Base-by-base conservation (phyloP, 805 yeast species). In the Allodekkera sacchari region DNA sequence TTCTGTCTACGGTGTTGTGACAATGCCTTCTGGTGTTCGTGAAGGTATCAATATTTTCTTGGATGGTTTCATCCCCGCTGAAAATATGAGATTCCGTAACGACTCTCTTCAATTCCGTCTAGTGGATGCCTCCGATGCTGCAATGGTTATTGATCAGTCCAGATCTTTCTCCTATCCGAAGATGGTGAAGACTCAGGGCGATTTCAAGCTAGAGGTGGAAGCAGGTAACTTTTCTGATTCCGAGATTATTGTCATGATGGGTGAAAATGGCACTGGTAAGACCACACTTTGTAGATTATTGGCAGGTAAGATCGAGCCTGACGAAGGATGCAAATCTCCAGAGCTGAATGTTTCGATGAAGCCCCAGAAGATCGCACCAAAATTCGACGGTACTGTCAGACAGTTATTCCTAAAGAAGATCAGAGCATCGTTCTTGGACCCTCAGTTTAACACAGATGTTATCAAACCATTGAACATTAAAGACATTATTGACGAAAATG, bases 191-290 rank as follows among this genome's bases (percentile, higher is more conserved):
- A 87, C 96, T 27, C 89, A 88, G 68, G 98, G 98, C 54, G 96
- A 88, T 61, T 92, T 92, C 82, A 77, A 74, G 53, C 70, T 92
- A 57, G 66, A 62, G 36, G 80, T 92, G 38, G 81, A 83, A 52
- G 53, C 73, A 27, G 99, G 99, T 64, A 88, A 81, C 37, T 92
- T 89, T 64, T 79, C 94, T 35, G 94, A 92, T 59, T 83, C 96
- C 26, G 98, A 92, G 67, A 92, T 92, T 49, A 71, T 92, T 51
- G 98, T 92, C 36, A 84, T 92, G 96, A 89, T 92, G 95, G 99
- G 99, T 57, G 98, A 92, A 66, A 92, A 92, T 61, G 99, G 99
- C 67, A 92, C 98, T 13, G 99, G 99, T 68, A 92, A 92, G 67
- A 92, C 99, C 25, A 92, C 99, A 11, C 79, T 92, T 68, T 89